Percentiles rank a stretch among this genome's conserved stretches.
Conservation (phyloP, 192 early-diverging fungal species). For the Dissophora globulifera region DNA sequence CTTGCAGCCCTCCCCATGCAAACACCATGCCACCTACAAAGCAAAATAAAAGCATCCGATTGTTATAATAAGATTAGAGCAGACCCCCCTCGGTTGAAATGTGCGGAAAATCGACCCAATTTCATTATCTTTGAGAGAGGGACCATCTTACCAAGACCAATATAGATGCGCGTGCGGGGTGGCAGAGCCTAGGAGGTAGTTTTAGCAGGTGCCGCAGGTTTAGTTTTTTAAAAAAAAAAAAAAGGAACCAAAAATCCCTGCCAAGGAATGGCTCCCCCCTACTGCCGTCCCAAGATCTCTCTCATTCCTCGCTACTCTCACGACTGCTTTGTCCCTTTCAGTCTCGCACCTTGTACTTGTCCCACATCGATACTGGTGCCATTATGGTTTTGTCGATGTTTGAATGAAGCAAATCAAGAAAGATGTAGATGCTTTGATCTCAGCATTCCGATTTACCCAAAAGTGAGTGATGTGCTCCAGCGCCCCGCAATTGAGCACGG, state of each 20-base stretch:
- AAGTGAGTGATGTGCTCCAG: too few species aligned
- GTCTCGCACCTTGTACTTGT: constrained; percentile 22
- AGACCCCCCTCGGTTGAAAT: neutral
- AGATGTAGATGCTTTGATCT: too few species aligned
- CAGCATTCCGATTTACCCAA: too few species aligned
- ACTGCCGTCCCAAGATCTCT: too few species aligned
- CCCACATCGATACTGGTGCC: constrained; percentile 18
- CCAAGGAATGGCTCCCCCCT: too few species aligned
- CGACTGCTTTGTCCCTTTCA: too few species aligned
- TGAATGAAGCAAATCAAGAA: too few species aligned
- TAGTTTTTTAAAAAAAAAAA: too few species aligned
- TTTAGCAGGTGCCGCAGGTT: too few species aligned
- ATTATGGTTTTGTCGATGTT: neutral
- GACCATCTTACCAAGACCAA: constrained; percentile 34
- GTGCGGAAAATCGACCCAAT: too few species aligned
- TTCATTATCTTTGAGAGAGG: too few species aligned
- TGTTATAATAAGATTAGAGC: neutral
- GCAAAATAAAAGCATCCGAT: neutral
- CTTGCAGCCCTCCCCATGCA: constrained; percentile 33
- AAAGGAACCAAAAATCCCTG: neutral
- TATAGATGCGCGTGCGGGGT: constrained; percentile 49
- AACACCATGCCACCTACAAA: constrained; percentile 48
- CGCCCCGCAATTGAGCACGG: too few species aligned
- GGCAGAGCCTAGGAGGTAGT: constrained; percentile 28
- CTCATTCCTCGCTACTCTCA: neutral